These are phyloP conservation scores for Phoenix dactylifera DNA, from an alignment of 176 grass and related monocot species.

Conservation along the genomic window DNA sequence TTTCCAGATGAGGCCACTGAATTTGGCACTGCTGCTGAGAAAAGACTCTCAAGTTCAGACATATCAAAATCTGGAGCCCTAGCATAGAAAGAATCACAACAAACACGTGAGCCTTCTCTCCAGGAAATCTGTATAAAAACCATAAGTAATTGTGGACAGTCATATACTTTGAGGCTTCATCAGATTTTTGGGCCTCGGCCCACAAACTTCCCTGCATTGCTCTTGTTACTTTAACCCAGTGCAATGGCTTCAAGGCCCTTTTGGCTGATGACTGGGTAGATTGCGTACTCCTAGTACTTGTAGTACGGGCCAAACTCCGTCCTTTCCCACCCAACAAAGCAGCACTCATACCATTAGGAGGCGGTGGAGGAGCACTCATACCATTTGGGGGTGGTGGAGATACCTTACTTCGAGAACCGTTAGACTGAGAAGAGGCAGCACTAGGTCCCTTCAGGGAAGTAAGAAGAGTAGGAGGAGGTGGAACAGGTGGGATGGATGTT, in stretches of 20 bases:
- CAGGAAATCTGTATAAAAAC: no score
- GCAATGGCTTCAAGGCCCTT: constrained; percentile 86
- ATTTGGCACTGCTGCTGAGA: constrained; percentile 70
- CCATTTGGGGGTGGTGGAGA: constrained; percentile 33
- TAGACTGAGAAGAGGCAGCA: background rate
- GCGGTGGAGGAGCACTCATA: constrained; percentile 30
- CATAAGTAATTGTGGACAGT: background rate
- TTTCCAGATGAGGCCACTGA: constrained; percentile 56
- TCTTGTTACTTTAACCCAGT: constrained; percentile 99
- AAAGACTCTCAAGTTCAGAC: constrained; percentile 91
- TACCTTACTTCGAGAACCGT: constrained; percentile 2
- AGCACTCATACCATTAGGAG: constrained; percentile 27
- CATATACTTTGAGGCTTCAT: constrained; percentile 57
- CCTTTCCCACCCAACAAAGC: constrained; percentile 22
- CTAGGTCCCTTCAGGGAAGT: background rate
- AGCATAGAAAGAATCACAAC: constrained; percentile 12
- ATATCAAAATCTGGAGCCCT: constrained; percentile 93
- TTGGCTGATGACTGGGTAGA: constrained; percentile 41
- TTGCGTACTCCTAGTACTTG: constrained; percentile 40
- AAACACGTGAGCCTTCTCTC: background rate
- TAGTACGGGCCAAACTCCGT: constrained; percentile 1
- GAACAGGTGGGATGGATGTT: constrained; percentile 15
- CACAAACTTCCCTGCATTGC: constrained; percentile 96
- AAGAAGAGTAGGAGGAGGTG: no score
- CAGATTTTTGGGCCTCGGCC: constrained; percentile 71